Conservation (phyloP, 495 filamentous ascomycete species). For the Talaromyces nanjingensis region DNA sequence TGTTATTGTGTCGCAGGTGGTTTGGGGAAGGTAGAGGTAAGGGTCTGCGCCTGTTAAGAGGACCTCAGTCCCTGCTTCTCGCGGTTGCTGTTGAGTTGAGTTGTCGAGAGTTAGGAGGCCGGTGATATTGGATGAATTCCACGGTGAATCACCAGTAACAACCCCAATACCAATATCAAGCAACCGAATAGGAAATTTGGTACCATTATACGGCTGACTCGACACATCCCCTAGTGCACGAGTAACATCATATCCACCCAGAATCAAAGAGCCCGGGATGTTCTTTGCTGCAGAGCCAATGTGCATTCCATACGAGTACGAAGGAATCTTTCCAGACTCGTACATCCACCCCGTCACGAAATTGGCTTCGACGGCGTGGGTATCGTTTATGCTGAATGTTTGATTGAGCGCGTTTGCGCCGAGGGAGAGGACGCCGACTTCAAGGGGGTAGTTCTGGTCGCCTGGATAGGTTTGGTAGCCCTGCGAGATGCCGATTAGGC, state of each 20-base stretch:
- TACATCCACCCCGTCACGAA: neutral
- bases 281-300: neutral
- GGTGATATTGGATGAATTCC: neutral
- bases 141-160: neutral
- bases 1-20: neutral
- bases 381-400: neutral
- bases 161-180: neutral
- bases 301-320: neutral
- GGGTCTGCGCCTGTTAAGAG: neutral
- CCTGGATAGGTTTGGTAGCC: neutral
- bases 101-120: neutral
- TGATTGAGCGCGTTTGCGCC: neutral
- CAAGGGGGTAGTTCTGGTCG: neutral
- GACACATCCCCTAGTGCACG: neutral
- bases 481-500: neutral
- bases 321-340: neutral
- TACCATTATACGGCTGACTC: neutral
- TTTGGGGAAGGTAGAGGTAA: neutral
- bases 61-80: neutral
- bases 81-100: neutral
- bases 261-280: neutral
- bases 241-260: neutral
- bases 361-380: neutral
- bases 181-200: neutral
- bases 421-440: neutral